Conservation (phyloP, 495 filamentous ascomycete genomes). For the Penicillium nucicola region DNA sequence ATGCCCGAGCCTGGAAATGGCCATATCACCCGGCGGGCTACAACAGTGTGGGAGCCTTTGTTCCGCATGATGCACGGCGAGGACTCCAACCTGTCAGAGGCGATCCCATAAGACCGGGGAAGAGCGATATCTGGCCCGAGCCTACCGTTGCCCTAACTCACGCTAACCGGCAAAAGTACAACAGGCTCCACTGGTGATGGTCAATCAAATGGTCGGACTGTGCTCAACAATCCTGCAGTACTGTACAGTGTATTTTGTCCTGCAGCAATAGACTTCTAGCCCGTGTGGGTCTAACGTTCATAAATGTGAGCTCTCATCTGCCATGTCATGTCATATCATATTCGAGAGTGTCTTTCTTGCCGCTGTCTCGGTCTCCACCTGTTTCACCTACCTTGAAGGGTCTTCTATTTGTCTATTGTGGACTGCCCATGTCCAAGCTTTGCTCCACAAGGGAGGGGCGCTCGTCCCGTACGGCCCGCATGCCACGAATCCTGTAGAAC, state of each 20-base stretch:
- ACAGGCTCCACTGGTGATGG: neutral
- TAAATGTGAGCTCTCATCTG: neutral
- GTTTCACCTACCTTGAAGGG: neutral
- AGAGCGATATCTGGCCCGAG: neutral
- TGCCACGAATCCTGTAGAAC: too few relatives aligned
- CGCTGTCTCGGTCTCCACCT: neutral
- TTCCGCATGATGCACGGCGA: constrained; percentile 28
- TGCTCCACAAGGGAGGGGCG: too few relatives aligned
- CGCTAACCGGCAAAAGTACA: neutral
- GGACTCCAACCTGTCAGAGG: constrained; percentile 20
- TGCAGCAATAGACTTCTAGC: neutral
- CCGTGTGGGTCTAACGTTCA: neutral
- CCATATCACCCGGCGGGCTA: constrained; percentile 21
- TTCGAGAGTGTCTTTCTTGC: too few relatives aligned
- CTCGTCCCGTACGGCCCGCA: too few relatives aligned
- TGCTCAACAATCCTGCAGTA: neutral
- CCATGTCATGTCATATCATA: neutral
- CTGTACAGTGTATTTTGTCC: neutral
- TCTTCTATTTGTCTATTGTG: neutral
- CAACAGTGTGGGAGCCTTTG: constrained; percentile 32
- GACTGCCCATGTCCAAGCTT: too few relatives aligned
- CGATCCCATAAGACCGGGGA: constrained; percentile 15
- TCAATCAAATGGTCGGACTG: neutral
- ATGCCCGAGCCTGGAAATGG: constrained; percentile 25
- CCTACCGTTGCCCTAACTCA: neutral